phyloP scores from a whole-genome alignment of 2,329 filamentous ascomycete genomes.

The Ophiostoma novo-ulmi region DNA sequence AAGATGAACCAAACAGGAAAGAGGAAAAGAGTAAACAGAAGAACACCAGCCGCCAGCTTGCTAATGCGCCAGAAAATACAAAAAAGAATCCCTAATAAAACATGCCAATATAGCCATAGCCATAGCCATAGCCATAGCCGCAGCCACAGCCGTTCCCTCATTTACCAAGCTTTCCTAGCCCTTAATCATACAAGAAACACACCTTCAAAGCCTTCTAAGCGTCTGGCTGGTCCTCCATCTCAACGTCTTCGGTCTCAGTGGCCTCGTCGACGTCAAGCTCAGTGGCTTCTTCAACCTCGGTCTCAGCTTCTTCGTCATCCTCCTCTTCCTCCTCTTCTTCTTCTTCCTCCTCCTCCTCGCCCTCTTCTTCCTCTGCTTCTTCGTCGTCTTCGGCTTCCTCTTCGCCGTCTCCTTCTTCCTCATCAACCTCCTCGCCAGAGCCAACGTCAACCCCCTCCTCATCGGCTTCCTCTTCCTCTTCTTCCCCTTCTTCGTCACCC shows the following conservation, averaged over 20 bases:
- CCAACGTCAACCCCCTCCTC: background rate
- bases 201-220: background rate
- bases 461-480: background rate
- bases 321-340: background rate
- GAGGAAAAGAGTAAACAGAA: background rate
- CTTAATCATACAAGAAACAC: background rate
- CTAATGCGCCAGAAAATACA: background rate
- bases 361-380: conserved; percentile 7
- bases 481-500: background rate
- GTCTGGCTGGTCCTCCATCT: conserved; percentile 19
- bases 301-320: background rate
- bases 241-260: conserved; percentile 14
- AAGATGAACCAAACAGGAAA: background rate
- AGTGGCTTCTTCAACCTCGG: background rate
- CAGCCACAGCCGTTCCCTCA: background rate
- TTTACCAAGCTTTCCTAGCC: background rate
- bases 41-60: background rate
- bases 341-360: background rate
- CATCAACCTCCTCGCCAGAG: background rate
- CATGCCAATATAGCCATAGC: background rate
- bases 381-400: background rate
- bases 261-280: conserved; percentile 16
- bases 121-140: background rate
- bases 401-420: background rate
- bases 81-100: background rate